phyloP scores from a whole-genome alignment of 306 rosid species.

The Cajanus cajan region DNA sequence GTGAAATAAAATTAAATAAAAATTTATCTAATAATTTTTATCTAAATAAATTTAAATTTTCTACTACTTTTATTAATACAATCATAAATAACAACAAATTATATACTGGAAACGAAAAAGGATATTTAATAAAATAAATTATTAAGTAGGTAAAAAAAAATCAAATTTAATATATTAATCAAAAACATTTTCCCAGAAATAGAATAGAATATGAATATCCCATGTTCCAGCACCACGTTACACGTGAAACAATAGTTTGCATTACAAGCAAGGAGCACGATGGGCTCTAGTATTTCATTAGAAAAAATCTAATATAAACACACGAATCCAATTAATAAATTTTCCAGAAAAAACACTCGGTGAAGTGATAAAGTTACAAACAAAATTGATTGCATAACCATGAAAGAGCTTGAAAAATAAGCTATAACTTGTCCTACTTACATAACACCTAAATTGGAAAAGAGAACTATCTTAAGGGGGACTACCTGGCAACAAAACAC shows the following conservation, averaged over 20 bases:
- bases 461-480: conserved; percentile 42
- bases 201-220: neutral
- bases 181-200: neutral
- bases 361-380: conserved; percentile 30
- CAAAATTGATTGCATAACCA: conserved; percentile 53
- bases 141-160: too few relatives aligned
- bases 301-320: conserved; percentile 28
- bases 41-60: too few relatives aligned
- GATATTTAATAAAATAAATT: too few relatives aligned
- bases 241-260: conserved; percentile 6
- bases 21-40: too few relatives aligned
- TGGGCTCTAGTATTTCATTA: neutral
- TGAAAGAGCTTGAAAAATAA: conserved; percentile 27
- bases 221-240: neutral
- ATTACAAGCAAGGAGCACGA: conserved; percentile 26
- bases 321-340: conserved; percentile 14
- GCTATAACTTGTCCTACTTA: conserved; percentile 31
- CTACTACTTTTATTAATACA: too few relatives aligned
- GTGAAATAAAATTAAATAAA: too few relatives aligned
- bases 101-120: too few relatives aligned
- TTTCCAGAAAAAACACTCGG: conserved; percentile 2
- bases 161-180: too few relatives aligned
- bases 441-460: conserved; percentile 33
- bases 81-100: too few relatives aligned
- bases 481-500: conserved; percentile 35